These are phyloP conservation scores for Bonnemaisonia californica DNA, from an alignment of 31 red algal genomes.

Conservation along the genomic window DNA sequence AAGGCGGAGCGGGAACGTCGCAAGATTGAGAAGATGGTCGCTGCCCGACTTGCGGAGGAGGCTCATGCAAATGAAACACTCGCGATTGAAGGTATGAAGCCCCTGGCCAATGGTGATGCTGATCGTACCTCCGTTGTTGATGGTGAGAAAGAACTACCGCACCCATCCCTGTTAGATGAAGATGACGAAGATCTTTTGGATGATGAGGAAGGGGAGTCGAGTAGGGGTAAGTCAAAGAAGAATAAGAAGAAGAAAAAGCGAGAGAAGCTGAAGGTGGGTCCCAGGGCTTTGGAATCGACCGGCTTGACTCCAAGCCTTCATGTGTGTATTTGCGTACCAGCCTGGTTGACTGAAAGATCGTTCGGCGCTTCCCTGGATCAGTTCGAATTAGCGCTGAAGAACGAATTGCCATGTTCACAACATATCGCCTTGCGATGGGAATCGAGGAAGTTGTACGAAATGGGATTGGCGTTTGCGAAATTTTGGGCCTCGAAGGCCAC, in stretches of 20 bases:
- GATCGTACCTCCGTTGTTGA: slow-evolving; percentile 14
- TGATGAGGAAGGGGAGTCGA: slow-evolving; percentile 15
- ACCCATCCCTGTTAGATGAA: slow-evolving; percentile 21
- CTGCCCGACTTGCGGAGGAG: slow-evolving; percentile 18
- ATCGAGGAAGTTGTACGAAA: slow-evolving; percentile 55
- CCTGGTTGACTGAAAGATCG: slow-evolving; percentile 68
- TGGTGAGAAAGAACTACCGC: slow-evolving; percentile 45
- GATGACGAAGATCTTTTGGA: slow-evolving; percentile 52
- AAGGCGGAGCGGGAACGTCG: slow-evolving; percentile 28
- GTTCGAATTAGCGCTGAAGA: slow-evolving; percentile 70
- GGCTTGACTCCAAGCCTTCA: slow-evolving; percentile 62
- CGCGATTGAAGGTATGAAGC: slow-evolving; percentile 36
- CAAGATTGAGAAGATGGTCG: slow-evolving; percentile 31
- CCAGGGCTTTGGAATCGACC: slow-evolving; percentile 28
- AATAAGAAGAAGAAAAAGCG: slow-evolving; percentile 55
- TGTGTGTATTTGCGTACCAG: slow-evolving; percentile 79
- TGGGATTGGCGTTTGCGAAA: slow-evolving; percentile 92
- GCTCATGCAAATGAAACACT: slow-evolving; percentile 9
- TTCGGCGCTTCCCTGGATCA: slow-evolving; percentile 73
- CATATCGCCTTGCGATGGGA: slow-evolving; percentile 95
- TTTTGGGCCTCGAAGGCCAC: slow-evolving; percentile 99
- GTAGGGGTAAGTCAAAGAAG: slow-evolving; percentile 11
- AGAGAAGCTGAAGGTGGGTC: slow-evolving; percentile 55
- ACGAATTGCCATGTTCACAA: slow-evolving; percentile 80
- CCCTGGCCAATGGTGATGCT: background rate